Evolutionary conservation across 2,329 filamentous ascomycete species (phyloP), one percentile per base, ranked within the genome.

Genomic region (Neonectria faginata): DNA sequence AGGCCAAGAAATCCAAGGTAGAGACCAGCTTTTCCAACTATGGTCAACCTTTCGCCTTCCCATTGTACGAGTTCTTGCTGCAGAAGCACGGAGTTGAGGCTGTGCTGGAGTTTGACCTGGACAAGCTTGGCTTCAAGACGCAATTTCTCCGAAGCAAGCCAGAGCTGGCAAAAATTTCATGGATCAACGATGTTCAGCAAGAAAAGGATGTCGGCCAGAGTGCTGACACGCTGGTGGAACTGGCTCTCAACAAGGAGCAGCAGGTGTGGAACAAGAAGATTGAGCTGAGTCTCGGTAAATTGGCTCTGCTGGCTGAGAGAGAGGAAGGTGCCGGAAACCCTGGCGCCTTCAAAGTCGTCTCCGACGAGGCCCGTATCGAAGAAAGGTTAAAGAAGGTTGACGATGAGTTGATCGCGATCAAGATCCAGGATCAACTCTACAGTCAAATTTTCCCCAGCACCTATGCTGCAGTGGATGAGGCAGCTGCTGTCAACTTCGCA

Each of bases 251-350:
- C 54, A 88, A 89, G 58, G 94, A 97, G 77, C 86, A 88, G 57
- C 91, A 94, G 71, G 81, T 96, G 4, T 98, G 95, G 95, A 93
- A 89, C 80, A 97, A 97, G 82, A 96, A 97, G 78, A 92, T 97
- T 36, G 92, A 98, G 79, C 83, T 98, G 27, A 97, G 93, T 64
- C 84, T 99, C 42, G 92, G 92, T 39, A 98, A 97, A 79, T 85
- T 99, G 51, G 88, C 90, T 16, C 84, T 89, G 58, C 80, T 97
- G 69, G 92, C 92, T 16, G 87, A 89, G 42, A 83, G 81, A 8
- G 78, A 81, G 57, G 74, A 72, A 62, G 73, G 70, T 36, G 66
- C 64, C 18, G 50, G 67, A 31, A 75, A 76, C 62, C 70, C 75
- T 54, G 74, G 79, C 59, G 74, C 77, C 57, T 77, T 83, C 60